Percentiles rank a stretch among this genome's conserved stretches.
These are phyloP conservation scores for Tetracladium marchalianum DNA, from an alignment of 495 filamentous ascomycete species.

Conservation along the genomic window DNA sequence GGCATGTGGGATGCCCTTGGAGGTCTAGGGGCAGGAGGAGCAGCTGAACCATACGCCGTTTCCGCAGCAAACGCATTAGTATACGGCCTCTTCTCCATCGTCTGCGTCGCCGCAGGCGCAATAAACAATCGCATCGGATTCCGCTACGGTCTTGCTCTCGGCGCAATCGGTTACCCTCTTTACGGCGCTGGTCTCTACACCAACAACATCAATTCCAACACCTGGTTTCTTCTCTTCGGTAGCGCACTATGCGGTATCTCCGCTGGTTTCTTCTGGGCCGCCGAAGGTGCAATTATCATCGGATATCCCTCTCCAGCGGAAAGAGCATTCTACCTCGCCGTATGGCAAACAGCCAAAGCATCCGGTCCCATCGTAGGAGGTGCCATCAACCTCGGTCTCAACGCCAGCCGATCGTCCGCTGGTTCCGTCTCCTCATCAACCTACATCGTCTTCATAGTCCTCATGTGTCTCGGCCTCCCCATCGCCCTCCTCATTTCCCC, in stretches of 20 bases:
- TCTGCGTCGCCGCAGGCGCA: slow-evolving; percentile 23
- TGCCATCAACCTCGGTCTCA: slow-evolving; percentile 51
- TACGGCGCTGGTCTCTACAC: slow-evolving; percentile 55
- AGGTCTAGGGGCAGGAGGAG: slow-evolving; percentile 10
- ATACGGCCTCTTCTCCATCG: slow-evolving; percentile 23
- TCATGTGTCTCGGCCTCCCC: slow-evolving; percentile 47
- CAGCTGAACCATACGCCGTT: slow-evolving; percentile 23
- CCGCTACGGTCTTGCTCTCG: slow-evolving; percentile 18
- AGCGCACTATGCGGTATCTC: slow-evolving; percentile 54
- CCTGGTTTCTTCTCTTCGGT: slow-evolving; percentile 53
- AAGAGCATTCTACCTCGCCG: slow-evolving; percentile 45
- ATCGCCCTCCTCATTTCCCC: slow-evolving; percentile 40
- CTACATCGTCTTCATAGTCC: slow-evolving; percentile 49
- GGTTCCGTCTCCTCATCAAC: slow-evolving; percentile 52
- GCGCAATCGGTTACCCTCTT: slow-evolving; percentile 46
- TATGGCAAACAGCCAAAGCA: slow-evolving; percentile 52
- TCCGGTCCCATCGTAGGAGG: slow-evolving; percentile 54
- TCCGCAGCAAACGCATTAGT: slow-evolving; percentile 24
- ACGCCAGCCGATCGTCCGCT: slow-evolving; percentile 36
- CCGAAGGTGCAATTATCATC: slow-evolving; percentile 54
- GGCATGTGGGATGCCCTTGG: slow-evolving; percentile 26
- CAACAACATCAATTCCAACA: slow-evolving; percentile 50
- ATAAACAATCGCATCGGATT: slow-evolving; percentile 27
- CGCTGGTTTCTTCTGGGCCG: slow-evolving; percentile 57
- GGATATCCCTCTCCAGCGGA: slow-evolving; percentile 53